Conservation (phyloP, 176 grass and related monocot genomes). For the Pontederia paniculata region DNA sequence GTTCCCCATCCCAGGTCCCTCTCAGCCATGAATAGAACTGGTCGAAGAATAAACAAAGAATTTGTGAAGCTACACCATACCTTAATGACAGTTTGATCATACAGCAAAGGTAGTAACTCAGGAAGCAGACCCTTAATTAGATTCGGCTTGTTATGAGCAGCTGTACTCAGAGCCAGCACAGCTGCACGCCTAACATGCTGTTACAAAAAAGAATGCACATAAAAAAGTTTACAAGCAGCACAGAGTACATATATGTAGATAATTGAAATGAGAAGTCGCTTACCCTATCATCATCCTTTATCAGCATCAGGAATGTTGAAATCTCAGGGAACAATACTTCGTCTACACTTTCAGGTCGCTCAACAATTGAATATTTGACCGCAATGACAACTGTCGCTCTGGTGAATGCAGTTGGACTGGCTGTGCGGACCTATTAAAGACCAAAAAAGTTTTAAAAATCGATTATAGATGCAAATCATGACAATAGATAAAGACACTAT, state of each 20-base stretch:
- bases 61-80: conserved; percentile 24
- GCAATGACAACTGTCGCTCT: conserved; percentile 86
- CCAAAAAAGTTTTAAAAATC: conserved; percentile 1
- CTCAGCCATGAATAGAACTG: background rate
- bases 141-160: conserved; percentile 91
- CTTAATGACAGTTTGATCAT: conserved; percentile 90
- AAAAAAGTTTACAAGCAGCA: background rate
- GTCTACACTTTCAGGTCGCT: conserved; percentile 82
- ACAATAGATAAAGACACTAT: background rate
- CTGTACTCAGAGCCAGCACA: conserved; percentile 72
- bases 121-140: conserved; percentile 80
- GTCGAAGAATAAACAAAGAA: background rate
- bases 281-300: conserved; percentile 82
- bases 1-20: background rate
- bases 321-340: conserved; percentile 68
- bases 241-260: background rate
- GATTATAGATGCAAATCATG: background rate
- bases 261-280: background rate
- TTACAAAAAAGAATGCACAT: too few relatives aligned
- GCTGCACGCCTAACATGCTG: conserved; percentile 91
- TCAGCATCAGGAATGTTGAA: conserved; percentile 73
- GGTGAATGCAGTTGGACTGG: conserved; percentile 59
- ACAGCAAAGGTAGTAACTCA: conserved; percentile 72
- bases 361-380: conserved; percentile 90
- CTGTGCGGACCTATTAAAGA: conserved; percentile 44